Conservation (phyloP, 176 grass and related monocot species). For the Musa itinerans region DNA sequence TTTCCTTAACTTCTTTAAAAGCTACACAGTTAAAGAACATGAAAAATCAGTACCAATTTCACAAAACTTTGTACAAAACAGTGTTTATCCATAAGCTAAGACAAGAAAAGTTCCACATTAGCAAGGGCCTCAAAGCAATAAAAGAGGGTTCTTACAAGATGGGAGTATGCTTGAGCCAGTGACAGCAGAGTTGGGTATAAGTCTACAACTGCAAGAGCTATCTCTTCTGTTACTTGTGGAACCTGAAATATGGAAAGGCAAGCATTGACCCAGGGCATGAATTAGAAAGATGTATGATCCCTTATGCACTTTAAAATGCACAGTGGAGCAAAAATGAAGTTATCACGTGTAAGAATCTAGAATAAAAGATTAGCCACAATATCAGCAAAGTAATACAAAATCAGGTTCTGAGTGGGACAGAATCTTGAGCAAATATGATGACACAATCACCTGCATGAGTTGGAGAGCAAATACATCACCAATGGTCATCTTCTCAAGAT, state of each 20-base stretch:
- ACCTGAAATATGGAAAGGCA: conserved; percentile 35
- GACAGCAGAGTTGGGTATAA: conserved; percentile 50
- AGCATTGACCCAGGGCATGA: not conserved
- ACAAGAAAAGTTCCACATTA: not conserved
- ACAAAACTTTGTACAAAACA: too few relatives aligned
- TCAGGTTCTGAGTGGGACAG: not conserved
- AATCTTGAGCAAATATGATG: not conserved
- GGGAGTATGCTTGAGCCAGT: conserved; percentile 50
- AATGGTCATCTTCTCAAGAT: conserved; percentile 60
- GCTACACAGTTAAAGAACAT: too few relatives aligned
- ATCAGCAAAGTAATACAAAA: not conserved
- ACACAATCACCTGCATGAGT: conserved; percentile 89
- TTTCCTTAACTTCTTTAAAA: not conserved
- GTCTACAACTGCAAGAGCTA: conserved; percentile 44
- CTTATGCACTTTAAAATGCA: too few relatives aligned
- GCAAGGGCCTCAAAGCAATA: not conserved
- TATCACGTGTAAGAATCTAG: too few relatives aligned
- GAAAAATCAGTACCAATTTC: too few relatives aligned
- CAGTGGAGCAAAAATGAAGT: too few relatives aligned
- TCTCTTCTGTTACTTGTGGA: conserved; percentile 76
- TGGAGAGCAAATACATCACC: conserved; percentile 76
- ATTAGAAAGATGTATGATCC: not conserved
- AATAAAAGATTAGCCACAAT: not conserved
- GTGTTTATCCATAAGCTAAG: not conserved
- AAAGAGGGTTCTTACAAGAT: conserved; percentile 36